Base-by-base conservation (phyloP, 176 grass and related monocot genomes). In the Dactylis glomerata region DNA sequence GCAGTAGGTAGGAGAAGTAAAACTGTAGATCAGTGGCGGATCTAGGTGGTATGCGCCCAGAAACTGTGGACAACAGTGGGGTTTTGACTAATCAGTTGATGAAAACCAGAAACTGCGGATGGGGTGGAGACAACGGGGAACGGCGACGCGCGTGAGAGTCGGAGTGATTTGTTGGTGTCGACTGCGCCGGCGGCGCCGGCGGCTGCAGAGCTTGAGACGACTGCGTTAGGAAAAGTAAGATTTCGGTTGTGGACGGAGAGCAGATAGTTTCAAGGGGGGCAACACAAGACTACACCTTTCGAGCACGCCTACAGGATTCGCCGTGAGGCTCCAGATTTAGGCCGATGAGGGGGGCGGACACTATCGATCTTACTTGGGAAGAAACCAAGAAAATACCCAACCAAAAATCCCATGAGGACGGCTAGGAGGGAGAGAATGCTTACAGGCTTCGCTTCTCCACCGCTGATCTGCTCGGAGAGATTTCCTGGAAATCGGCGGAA, bases 371-470 rank as follows among this genome's bases (percentile, higher is more conserved):
- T 44, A 51, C 32, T 2, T 8, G n/a, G 36, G 3, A 57, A 55
- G 30, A 40, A 24, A 65, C 44, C 1, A 22, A 22, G 22, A 58
- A 70, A 59, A 49, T 45, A 49, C 12, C 3, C 63, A 6, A 12
- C 17, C 5, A 78, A 83, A 83, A 83, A 83, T 36, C 61, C 4
- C 9, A 32, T 0, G 32, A 1, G 31, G 19, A 28, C 7, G 16
- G 15, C 34, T 1, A 69, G 30, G 22, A 23, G 15, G 16, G 8
- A 88, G 10, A 49, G 24, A 59, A 15, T 11, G 37, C 73, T 83
- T 62, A 78, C 80, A 14, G 73, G 83, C 15, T 78, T 78, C 22
- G 63, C 40, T 13, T 30, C 37, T 50, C 22, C 80, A 11, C 63
- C n/a, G 38, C 37, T 68, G 80, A 22, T 88, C 32, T 31, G 10